These are phyloP conservation scores for Tulasnella sp. DNA, from an alignment of 768 basidiomycete genomes.

Conservation along the genomic window DNA sequence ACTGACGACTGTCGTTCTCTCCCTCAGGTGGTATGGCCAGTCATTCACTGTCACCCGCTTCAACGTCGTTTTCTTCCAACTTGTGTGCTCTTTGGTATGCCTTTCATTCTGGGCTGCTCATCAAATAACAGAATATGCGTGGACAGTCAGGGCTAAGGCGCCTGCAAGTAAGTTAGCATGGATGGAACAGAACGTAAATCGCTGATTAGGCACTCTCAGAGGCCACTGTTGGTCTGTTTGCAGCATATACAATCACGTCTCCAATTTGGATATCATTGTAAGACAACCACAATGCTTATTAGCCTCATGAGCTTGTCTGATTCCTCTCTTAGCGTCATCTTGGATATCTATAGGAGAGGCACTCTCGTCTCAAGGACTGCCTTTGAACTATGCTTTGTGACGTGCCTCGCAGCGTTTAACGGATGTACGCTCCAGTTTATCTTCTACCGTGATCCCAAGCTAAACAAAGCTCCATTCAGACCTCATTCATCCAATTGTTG, in stretches of 20 bases:
- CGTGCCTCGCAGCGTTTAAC: not conserved
- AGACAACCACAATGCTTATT: not conserved
- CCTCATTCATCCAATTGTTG: not conserved
- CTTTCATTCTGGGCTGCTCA: constrained; percentile 21
- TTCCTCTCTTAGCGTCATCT: not conserved
- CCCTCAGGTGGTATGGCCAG: constrained; percentile 13
- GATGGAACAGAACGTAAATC: not conserved
- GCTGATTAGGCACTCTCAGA: not conserved
- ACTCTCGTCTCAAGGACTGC: not conserved
- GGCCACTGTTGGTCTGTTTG: constrained; percentile 1
- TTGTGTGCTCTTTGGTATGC: not conserved
- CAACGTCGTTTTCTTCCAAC: constrained; percentile 7
- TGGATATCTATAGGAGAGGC: constrained; percentile 23
- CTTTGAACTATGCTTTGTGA: constrained; percentile 6
- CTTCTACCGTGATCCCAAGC: too few relatives aligned
- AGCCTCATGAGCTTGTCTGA: not conserved
- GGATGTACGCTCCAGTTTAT: not conserved
- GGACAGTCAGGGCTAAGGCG: not conserved
- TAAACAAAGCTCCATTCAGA: not conserved
- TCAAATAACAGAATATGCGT: constrained; percentile 12
- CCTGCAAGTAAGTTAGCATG: not conserved
- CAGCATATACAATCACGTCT: not conserved
- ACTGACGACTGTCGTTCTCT: not conserved
- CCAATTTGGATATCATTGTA: constrained; percentile 19
- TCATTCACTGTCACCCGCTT: constrained; percentile 22